Percentiles rank a stretch among this genome's conserved stretches.
These are phyloP conservation scores for Boechera retrofracta DNA, from an alignment of 345 rosid species.

Conservation along the genomic window DNA sequence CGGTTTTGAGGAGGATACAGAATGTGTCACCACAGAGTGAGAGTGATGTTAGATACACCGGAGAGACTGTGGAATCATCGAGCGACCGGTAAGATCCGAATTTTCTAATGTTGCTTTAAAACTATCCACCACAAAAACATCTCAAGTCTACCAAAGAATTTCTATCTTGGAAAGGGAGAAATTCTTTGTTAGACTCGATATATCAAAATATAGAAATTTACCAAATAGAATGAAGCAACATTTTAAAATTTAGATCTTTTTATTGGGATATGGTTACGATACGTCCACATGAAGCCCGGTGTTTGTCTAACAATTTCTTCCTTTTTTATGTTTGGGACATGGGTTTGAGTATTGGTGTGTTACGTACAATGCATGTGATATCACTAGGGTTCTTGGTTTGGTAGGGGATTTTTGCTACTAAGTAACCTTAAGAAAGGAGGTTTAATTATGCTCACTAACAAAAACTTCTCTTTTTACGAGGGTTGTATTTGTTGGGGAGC, in stretches of 20 bases:
- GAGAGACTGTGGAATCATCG: constrained; percentile 18
- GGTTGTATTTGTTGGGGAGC: constrained; percentile 48
- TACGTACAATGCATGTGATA: constrained; percentile 10
- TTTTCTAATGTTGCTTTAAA: constrained; percentile 43
- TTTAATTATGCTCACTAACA: constrained; percentile 43
- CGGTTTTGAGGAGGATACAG: constrained; percentile 44
- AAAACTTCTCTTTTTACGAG: constrained; percentile 43
- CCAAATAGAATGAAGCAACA: constrained; percentile 37
- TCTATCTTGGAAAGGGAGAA: constrained; percentile 42
- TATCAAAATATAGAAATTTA: background rate
- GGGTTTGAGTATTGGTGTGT: constrained; percentile 38
- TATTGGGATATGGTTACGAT: constrained; percentile 8
- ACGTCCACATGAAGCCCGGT: constrained; percentile 10
- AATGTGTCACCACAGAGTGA: constrained; percentile 45
- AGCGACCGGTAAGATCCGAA: constrained; percentile 37
- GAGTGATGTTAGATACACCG: constrained; percentile 15
- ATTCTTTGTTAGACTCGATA: constrained; percentile 50
- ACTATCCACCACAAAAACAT: background rate
- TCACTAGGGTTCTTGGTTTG: constrained; percentile 29
- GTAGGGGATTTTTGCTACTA: constrained; percentile 18
- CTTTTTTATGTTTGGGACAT: background rate
- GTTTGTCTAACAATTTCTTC: background rate
- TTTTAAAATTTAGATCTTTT: constrained; percentile 40
- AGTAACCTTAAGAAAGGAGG: constrained; percentile 23
- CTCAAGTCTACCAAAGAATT: constrained; percentile 48